Conservation (phyloP, 768 basidiomycete genomes). For the Clavaria fumosa region DNA sequence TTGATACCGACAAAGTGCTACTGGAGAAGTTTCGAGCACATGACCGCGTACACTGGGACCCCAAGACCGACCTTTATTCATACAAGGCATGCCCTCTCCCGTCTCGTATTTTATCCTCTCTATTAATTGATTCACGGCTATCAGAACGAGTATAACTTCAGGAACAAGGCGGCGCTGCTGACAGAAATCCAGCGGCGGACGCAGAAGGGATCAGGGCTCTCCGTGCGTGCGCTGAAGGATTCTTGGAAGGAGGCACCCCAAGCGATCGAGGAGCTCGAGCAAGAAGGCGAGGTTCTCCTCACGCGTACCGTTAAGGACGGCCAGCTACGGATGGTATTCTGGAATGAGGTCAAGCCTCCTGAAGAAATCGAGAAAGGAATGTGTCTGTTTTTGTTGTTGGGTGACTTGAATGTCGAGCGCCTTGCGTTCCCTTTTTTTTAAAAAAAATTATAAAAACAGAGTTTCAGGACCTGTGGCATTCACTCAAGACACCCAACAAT, state of each 20-base stretch:
- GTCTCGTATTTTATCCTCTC: conserved; percentile 1
- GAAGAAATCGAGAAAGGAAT: no score
- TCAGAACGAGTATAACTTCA: conserved; percentile 77
- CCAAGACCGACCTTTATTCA: conserved; percentile 71
- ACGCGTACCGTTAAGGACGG: conserved; percentile 76
- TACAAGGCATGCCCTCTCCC: conserved; percentile 51
- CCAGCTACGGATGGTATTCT: conserved; percentile 72
- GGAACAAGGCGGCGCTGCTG: conserved; percentile 69
- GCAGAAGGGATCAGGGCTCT: conserved; percentile 70
- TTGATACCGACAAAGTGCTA: conserved; percentile 54
- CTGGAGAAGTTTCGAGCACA: conserved; percentile 74
- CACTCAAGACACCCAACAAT: conserved; percentile 70
- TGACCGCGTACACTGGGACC: conserved; percentile 65
- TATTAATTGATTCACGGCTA: not conserved
- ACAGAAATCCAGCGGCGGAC: conserved; percentile 80
- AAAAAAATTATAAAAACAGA: conserved; percentile 31
- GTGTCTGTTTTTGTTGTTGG: no score
- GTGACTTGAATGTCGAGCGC: conserved; percentile 61
- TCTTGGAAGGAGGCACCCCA: conserved; percentile 80
- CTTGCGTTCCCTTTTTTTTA: conserved; percentile 28
- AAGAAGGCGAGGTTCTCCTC: conserved; percentile 79
- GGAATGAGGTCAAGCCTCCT: conserved; percentile 74
- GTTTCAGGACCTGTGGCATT: conserved; percentile 79
- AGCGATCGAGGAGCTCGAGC: conserved; percentile 80
- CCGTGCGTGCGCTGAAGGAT: conserved; percentile 74